Conservation (phyloP, 1,139 yeast genomes). For the Spencermartinsiella ligniputridi region DNA sequence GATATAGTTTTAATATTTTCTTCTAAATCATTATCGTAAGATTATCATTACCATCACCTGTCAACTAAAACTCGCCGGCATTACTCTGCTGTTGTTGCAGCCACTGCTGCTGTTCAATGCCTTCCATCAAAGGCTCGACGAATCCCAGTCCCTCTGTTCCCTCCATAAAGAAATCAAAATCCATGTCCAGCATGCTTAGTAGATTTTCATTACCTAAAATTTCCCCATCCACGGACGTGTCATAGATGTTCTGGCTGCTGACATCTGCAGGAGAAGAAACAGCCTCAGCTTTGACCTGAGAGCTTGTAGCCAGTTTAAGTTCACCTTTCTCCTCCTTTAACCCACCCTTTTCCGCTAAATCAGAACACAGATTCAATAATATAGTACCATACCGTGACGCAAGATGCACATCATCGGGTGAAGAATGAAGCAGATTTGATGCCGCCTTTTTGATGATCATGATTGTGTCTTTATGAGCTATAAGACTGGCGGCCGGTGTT, state of each 20-base stretch:
- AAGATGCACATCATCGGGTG: slow-evolving; percentile 85
- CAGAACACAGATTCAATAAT: slow-evolving; percentile 70
- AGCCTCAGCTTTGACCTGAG: not conserved
- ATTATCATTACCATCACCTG: not conserved
- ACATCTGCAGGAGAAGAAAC: not conserved
- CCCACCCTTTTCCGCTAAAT: slow-evolving; percentile 39
- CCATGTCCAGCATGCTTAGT: slow-evolving; percentile 26
- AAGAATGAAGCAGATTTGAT: slow-evolving; percentile 67
- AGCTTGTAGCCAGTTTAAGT: slow-evolving; percentile 3
- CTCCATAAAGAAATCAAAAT: slow-evolving; percentile 51
- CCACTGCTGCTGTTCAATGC: slow-evolving; percentile 55
- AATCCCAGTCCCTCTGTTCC: slow-evolving; percentile 72
- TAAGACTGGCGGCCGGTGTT: slow-evolving; percentile 43
- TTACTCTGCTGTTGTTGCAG: slow-evolving; percentile 15
- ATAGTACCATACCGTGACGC: slow-evolving; percentile 80
- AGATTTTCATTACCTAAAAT: slow-evolving; percentile 11
- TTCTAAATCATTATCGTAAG: not conserved
- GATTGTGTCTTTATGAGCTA: slow-evolving; percentile 55
- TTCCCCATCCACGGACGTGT: not conserved
- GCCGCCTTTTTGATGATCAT: slow-evolving; percentile 70
- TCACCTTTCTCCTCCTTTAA: slow-evolving; percentile 2
- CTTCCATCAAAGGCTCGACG: slow-evolving; percentile 86
- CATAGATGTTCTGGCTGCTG: not conserved
- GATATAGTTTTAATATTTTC: not conserved
- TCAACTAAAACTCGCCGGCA: not conserved